phyloP scores from a whole-genome alignment of 2,329 filamentous ascomycete species.

The Hirsutella minnesotensis region DNA sequence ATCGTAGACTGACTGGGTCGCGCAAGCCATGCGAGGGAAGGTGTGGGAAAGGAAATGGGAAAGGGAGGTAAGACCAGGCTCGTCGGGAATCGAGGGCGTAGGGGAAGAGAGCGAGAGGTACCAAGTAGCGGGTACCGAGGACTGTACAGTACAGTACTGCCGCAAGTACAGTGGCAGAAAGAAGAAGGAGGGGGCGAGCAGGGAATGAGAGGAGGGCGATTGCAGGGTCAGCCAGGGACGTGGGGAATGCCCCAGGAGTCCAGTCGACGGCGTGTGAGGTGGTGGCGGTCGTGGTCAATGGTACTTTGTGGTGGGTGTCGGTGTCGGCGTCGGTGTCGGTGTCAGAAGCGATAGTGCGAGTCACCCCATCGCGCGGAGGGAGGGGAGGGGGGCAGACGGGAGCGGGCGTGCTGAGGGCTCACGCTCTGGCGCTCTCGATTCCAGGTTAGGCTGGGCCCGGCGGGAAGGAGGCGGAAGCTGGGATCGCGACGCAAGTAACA shows the following conservation, averaged over 20 bases:
- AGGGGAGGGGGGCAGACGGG: too few relatives aligned
- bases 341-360: not conserved
- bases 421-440: too few relatives aligned
- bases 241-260: slow-evolving; percentile 2
- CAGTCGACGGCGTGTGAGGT: not conserved
- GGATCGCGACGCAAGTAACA: not conserved
- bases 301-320: slow-evolving; percentile 1
- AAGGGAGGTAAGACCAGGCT: slow-evolving; percentile 14
- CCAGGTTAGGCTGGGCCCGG: too few relatives aligned
- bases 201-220: slow-evolving; percentile 1
- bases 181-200: not conserved
- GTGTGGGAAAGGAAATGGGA: slow-evolving; percentile 21
- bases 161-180: too few relatives aligned
- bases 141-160: not conserved
- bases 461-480: not conserved
- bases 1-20: slow-evolving; percentile 17
- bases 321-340: not conserved
- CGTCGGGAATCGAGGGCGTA: slow-evolving; percentile 9
- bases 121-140: too few relatives aligned
- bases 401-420: not conserved
- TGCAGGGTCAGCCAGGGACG: slow-evolving; percentile 1
- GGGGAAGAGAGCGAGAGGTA: too few relatives aligned
- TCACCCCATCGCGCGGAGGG: not conserved
- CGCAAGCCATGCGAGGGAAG: too few relatives aligned
- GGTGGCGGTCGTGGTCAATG: slow-evolving; percentile 3